Percentiles rank a stretch among this genome's conserved stretches.
These are phyloP conservation scores for Barnettozyma populi DNA, from an alignment of 805 yeast genomes.

Conservation along the genomic window DNA sequence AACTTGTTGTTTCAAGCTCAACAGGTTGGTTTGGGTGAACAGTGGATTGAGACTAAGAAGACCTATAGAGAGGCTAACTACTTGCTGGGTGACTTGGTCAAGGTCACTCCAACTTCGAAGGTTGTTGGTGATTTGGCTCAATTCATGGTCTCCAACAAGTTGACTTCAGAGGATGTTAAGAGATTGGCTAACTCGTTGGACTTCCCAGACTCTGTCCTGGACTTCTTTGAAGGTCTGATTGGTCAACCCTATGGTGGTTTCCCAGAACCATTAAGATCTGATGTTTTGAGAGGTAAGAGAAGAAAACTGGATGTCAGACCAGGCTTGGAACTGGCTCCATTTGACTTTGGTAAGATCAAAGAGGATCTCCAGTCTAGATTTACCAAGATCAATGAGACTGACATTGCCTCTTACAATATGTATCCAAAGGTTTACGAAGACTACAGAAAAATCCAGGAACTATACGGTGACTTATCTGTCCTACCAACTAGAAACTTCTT, in stretches of 20 bases:
- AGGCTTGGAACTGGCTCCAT: conserved; percentile 83
- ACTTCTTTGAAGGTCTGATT: conserved; percentile 98
- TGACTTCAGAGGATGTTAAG: conserved; percentile 77
- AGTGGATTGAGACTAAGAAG: conserved; percentile 94
- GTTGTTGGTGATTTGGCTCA: conserved; percentile 99
- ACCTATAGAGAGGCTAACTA: conserved; percentile 90
- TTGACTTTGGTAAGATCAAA: conserved; percentile 66
- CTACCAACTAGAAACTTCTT: conserved; percentile 90
- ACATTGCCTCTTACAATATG: conserved; percentile 94
- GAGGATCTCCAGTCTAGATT: conserved; percentile 73
- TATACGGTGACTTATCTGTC: conserved; percentile 89
- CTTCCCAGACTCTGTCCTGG: conserved; percentile 98
- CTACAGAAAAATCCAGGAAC: conserved; percentile 65
- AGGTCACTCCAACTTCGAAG: conserved; percentile 99
- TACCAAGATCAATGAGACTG: conserved; percentile 77
- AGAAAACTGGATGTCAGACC: conserved; percentile 86
- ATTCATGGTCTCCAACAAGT: conserved; percentile 95
- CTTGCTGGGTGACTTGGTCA: conserved; percentile 92
- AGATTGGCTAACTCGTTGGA: conserved; percentile 86
- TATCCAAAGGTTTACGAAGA: conserved; percentile 96
- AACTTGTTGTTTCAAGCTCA: conserved; percentile 98
- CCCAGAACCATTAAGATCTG: conserved; percentile 98
- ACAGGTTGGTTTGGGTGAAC: conserved; percentile 95
- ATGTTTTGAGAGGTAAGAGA: conserved; percentile 87
- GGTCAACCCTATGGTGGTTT: conserved; percentile 99